These are phyloP conservation scores for Phalaenopsis aphrodite DNA, from an alignment of 106 monocot species.

Conservation along the genomic window DNA sequence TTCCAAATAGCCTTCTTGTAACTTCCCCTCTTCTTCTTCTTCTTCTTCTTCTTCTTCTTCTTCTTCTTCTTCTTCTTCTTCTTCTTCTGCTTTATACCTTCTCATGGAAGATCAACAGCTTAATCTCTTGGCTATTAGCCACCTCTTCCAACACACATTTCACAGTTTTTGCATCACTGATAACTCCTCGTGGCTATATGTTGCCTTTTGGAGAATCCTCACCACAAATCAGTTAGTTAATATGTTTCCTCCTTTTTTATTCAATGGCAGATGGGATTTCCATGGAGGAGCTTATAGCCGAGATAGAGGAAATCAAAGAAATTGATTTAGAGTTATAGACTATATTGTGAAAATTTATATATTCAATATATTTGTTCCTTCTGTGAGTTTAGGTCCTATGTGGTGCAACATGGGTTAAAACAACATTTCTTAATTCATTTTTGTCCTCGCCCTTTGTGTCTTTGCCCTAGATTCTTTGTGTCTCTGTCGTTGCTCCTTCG, in stretches of 20 bases:
- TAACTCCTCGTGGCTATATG: slow-evolving; percentile 87
- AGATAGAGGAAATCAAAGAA: slow-evolving; percentile 66
- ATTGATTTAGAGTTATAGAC: slow-evolving; percentile 28
- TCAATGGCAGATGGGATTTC: slow-evolving; percentile 56
- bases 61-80: no score
- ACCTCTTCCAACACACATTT: slow-evolving; percentile 50
- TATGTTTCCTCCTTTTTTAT: neutral
- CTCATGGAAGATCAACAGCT: slow-evolving; percentile 47
- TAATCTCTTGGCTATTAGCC: slow-evolving; percentile 30
- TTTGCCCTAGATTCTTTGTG: no score
- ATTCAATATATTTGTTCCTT: no score
- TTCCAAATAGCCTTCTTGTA: neutral
- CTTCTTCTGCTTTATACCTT: no score
- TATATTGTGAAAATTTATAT: neutral
- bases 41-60: neutral
- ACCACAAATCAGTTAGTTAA: slow-evolving; percentile 11
- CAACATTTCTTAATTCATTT: no score
- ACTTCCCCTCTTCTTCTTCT: no score
- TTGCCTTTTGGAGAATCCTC: slow-evolving; percentile 97
- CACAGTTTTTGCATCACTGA: slow-evolving; percentile 73
- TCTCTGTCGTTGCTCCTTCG: no score
- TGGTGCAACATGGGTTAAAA: no score
- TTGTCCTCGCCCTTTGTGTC: no score
- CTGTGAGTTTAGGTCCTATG: no score
- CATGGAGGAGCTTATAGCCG: slow-evolving; percentile 55